Conservation (phyloP, 2,329 filamentous ascomycete species). For the Phialophora tarda region DNA sequence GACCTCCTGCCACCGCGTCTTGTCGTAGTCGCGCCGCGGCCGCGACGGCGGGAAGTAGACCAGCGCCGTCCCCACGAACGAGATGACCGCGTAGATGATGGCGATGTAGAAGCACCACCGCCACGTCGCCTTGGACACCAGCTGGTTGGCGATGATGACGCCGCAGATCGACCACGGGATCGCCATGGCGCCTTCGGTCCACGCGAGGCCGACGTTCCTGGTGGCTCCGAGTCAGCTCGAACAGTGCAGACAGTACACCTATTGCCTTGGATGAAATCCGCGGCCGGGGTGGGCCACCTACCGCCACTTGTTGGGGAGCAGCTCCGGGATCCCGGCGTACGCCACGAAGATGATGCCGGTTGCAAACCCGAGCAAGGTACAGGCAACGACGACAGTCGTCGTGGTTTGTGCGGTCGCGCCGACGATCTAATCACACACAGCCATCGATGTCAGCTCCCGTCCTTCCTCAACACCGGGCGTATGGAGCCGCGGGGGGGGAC, state of each 20-base stretch:
- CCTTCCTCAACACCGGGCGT: background rate
- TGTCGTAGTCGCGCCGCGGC: slow-evolving; percentile 47
- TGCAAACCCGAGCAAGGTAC: slow-evolving; percentile 6
- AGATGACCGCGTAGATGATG: slow-evolving; percentile 16
- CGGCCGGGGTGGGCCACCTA: background rate
- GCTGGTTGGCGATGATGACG: slow-evolving; percentile 12
- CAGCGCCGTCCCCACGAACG: slow-evolving; percentile 47
- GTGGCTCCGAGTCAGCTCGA: background rate
- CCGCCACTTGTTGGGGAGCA: slow-evolving; percentile 15
- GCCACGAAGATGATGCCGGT: slow-evolving; percentile 12
- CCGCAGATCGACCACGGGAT: slow-evolving; percentile 12
- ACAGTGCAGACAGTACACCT: background rate
- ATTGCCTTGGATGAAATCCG: too few species aligned
- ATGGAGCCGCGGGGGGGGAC: background rate
- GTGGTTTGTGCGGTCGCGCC: slow-evolving; percentile 8
- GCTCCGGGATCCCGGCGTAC: slow-evolving; percentile 8
- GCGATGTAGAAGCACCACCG: slow-evolving; percentile 45
- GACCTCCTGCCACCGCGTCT: slow-evolving; percentile 46
- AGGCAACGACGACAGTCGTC: background rate
- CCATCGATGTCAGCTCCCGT: background rate
- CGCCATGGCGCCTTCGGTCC: slow-evolving; percentile 11
- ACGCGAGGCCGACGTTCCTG: slow-evolving; percentile 13
- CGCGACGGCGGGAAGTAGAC: slow-evolving; percentile 57
- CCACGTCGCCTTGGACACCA: slow-evolving; percentile 7
- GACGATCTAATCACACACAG: slow-evolving; percentile 2